A percentile compares a stretch with the other conserved stretches of the same genome.
Evolutionary conservation across 768 basidiomycete species (phyloP).

Genomic region (Mrakia gelida): DNA sequence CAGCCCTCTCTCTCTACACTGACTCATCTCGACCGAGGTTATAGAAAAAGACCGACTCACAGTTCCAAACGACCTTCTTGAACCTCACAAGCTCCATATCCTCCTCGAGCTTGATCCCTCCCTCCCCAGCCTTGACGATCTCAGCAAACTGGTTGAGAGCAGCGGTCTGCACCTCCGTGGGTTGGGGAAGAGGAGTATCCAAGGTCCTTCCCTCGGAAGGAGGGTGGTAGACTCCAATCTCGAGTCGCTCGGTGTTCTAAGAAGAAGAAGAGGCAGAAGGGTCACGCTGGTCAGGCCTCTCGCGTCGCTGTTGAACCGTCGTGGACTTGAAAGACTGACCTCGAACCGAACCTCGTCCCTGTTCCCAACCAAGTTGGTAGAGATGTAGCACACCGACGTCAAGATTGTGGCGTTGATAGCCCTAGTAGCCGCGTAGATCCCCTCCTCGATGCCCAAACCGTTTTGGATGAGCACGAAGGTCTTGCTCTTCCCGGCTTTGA

Average conservation of each 20-base stretch:
- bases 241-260: slow-evolving; percentile 28
- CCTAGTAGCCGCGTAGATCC: slow-evolving; percentile 54
- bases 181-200: slow-evolving; percentile 8
- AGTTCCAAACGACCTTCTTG: slow-evolving; percentile 29
- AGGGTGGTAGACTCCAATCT: slow-evolving; percentile 31
- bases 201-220: slow-evolving; percentile 14
- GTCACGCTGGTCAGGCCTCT: too few species aligned
- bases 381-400: slow-evolving; percentile 31
- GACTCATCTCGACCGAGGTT: too few species aligned
- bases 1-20: too few species aligned
- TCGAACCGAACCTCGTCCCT: slow-evolving; percentile 32
- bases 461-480: slow-evolving; percentile 62
- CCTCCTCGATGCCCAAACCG: slow-evolving; percentile 65
- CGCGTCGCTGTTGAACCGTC: too few species aligned
- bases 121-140: slow-evolving; percentile 20
- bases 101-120: slow-evolving; percentile 24
- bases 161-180: neutral
- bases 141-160: slow-evolving; percentile 24
- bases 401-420: slow-evolving; percentile 38
- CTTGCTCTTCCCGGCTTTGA: slow-evolving; percentile 45
- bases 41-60: too few species aligned
- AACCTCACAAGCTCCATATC: slow-evolving; percentile 32
- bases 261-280: too few species aligned
- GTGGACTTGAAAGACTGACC: too few species aligned
- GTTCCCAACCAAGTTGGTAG: slow-evolving; percentile 22